These are phyloP conservation scores for Vanderwaltozyma yarrowii DNA, from an alignment of 805 yeast species.

Conservation along the genomic window DNA sequence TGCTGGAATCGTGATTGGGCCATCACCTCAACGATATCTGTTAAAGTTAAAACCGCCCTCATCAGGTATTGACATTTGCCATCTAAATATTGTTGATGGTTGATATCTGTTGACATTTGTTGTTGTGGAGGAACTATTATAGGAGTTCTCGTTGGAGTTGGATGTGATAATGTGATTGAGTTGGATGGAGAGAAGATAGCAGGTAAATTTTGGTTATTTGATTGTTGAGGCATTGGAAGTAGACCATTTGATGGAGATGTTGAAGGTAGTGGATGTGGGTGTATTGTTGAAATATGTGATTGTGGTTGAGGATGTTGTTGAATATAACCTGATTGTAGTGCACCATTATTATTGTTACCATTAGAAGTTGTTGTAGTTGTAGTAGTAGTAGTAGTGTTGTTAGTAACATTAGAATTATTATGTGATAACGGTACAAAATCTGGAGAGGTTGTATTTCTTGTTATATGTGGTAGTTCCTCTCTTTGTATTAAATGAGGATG, in stretches of 20 bases:
- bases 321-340: neutral
- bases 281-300: neutral
- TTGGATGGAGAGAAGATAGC: neutral
- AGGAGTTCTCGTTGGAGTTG: constrained; percentile 2
- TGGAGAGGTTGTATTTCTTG: neutral
- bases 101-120: neutral
- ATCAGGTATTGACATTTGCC: neutral
- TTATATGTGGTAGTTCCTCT: constrained; percentile 1
- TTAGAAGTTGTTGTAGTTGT: neutral
- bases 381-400: neutral
- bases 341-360: no score
- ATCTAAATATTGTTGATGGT: neutral
- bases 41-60: constrained; percentile 3
- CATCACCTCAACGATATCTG: constrained; percentile 1
- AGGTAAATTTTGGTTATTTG: neutral
- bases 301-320: neutral
- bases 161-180: constrained; percentile 1
- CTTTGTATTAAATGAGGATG: neutral
- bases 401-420: neutral
- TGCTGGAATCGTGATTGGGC: constrained; percentile 1
- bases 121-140: neutral
- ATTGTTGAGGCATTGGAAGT: neutral
- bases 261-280: neutral
- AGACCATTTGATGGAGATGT: neutral
- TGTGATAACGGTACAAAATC: neutral